These are phyloP conservation scores for Rhizopogon vinicolor DNA, from an alignment of 768 basidiomycete genomes.

Conservation along the genomic window DNA sequence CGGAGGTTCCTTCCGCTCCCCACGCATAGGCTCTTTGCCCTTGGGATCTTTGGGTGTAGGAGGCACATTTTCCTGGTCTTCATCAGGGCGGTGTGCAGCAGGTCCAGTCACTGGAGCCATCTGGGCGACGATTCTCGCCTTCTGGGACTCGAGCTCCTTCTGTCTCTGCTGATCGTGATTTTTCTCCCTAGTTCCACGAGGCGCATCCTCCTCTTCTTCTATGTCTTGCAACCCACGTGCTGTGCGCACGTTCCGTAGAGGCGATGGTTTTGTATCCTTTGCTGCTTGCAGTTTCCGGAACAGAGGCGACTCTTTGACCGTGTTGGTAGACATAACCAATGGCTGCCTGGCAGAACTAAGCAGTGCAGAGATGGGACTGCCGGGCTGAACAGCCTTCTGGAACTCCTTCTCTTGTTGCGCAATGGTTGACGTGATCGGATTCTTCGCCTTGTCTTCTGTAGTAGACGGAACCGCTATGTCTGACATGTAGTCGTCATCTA, in stretches of 20 bases:
- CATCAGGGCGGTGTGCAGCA: conserved; percentile 26
- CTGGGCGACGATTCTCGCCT: conserved; percentile 90
- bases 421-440: conserved; percentile 54
- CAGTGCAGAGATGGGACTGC: conserved; percentile 88
- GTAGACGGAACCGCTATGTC: conserved; percentile 40
- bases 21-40: conserved; percentile 25
- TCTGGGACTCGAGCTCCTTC: conserved; percentile 86
- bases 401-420: conserved; percentile 94
- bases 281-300: conserved; percentile 56
- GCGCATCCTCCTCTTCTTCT: conserved; percentile 33
- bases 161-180: conserved; percentile 39
- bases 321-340: conserved; percentile 59
- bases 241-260: conserved; percentile 40
- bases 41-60: conserved; percentile 26
- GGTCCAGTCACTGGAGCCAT: conserved; percentile 58
- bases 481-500: conserved; percentile 58
- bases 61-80: conserved; percentile 30
- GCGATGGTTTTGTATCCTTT: conserved; percentile 46
- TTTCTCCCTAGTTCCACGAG: conserved; percentile 35
- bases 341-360: conserved; percentile 88
- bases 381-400: conserved; percentile 92
- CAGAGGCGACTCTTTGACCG: conserved; percentile 29
- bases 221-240: conserved; percentile 42
- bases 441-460: conserved; percentile 20
- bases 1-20: conserved; percentile 16